Percentiles rank a stretch among this genome's conserved stretches.
Evolutionary conservation across 768 basidiomycete genomes (phyloP).

Genomic region (Lactarius deliciosus): DNA sequence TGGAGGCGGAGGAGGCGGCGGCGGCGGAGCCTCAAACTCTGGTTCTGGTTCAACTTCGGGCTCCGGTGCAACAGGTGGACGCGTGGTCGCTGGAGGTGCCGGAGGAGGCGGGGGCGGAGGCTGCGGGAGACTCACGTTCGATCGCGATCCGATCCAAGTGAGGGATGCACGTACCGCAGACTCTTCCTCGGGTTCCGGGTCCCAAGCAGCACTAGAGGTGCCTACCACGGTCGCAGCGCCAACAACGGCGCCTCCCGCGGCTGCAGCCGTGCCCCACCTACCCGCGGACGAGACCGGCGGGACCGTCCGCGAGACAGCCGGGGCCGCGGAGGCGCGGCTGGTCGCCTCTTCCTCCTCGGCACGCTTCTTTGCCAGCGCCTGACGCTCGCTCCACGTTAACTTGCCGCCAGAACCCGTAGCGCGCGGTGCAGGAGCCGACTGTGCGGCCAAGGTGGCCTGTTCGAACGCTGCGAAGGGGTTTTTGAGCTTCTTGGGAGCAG

Average conservation of each 20-base stretch:
- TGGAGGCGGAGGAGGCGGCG: slow-evolving; percentile 42
- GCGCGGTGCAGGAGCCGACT: slow-evolving; percentile 34
- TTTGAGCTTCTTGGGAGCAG: slow-evolving; percentile 81
- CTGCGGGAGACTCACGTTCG: slow-evolving; percentile 26
- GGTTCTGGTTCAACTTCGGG: slow-evolving; percentile 39
- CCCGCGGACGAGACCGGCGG: slow-evolving; percentile 20
- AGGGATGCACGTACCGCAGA: slow-evolving; percentile 13
- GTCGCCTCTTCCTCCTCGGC: slow-evolving; percentile 71
- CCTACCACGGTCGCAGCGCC: slow-evolving; percentile 4
- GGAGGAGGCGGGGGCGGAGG: slow-evolving; percentile 38
- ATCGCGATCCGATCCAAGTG: neutral
- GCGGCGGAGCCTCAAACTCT: slow-evolving; percentile 37
- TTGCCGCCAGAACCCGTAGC: slow-evolving; percentile 55
- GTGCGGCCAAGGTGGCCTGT: slow-evolving; percentile 27
- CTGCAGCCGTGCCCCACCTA: slow-evolving; percentile 40
- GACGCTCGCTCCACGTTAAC: slow-evolving; percentile 91
- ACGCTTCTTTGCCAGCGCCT: slow-evolving; percentile 87
- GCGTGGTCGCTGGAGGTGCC: slow-evolving; percentile 30
- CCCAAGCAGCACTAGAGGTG: neutral
- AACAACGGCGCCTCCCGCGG: slow-evolving; percentile 30
- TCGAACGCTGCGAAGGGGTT: slow-evolving; percentile 69
- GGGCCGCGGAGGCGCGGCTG: slow-evolving; percentile 45
- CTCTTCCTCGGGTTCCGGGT: slow-evolving; percentile 21
- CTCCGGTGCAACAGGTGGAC: slow-evolving; percentile 32
- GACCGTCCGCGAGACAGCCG: slow-evolving; percentile 23